These are phyloP conservation scores for Kondoa subrosea DNA, from an alignment of 768 basidiomycete species.

Conservation along the genomic window DNA sequence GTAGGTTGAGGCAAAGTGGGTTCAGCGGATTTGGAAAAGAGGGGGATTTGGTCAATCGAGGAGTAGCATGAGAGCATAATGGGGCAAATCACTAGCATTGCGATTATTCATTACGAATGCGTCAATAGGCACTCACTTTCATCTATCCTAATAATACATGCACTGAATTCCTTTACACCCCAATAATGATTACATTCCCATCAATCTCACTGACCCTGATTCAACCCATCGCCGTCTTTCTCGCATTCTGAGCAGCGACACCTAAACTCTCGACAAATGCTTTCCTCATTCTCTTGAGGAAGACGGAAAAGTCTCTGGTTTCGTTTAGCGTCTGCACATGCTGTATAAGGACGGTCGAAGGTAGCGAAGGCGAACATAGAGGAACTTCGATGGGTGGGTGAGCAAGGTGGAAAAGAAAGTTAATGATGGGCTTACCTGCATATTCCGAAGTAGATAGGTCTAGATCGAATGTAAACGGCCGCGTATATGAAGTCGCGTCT, in stretches of 20 bases:
- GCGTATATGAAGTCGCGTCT: constrained; percentile 11
- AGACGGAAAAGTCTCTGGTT: constrained; percentile 1
- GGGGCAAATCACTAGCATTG: no score
- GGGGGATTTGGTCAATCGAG: no score
- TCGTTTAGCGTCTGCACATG: constrained; percentile 10
- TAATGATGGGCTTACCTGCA: background rate
- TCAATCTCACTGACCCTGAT: background rate
- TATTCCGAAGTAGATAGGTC: constrained; percentile 7
- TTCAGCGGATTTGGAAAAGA: no score
- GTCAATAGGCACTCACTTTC: no score
- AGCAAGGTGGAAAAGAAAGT: background rate
- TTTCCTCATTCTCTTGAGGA: constrained; percentile 5
- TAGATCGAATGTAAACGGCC: constrained; percentile 14
- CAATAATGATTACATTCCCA: background rate
- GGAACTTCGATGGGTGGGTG: constrained; percentile 5
- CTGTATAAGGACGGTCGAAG: background rate
- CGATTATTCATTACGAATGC: no score
- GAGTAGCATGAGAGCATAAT: no score
- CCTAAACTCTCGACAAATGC: constrained; percentile 3
- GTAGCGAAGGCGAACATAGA: constrained; percentile 9
- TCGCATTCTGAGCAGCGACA: background rate
- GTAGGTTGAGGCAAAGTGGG: no score
- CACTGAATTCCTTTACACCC: no score
- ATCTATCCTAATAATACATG: no score
- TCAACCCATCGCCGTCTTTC: background rate